Evolutionary conservation across 2,329 filamentous ascomycete species (phyloP).

Genomic region (Alternaria arbusti): DNA sequence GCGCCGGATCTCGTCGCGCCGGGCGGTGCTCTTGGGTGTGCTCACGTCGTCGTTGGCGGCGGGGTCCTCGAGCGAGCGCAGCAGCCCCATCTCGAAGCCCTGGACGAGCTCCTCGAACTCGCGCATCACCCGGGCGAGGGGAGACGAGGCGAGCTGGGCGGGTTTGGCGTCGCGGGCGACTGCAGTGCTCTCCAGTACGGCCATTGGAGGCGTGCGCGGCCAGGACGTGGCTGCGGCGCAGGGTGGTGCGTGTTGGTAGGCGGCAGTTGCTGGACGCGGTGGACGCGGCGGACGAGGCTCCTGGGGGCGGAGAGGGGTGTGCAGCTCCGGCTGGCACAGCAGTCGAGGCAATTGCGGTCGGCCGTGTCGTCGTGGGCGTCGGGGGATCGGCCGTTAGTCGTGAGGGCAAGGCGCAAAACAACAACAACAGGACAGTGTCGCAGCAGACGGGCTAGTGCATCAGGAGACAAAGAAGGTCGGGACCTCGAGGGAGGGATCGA

Average conservation of each 20-base stretch:
- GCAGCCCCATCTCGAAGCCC: conserved; percentile 37
- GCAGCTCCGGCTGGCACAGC: conserved; percentile 14
- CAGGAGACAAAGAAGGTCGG: conserved; percentile 11
- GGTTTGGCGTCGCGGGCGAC: conserved; percentile 26
- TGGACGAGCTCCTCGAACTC: conserved; percentile 42
- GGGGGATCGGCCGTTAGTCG: conserved; percentile 15
- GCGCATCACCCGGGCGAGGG: conserved; percentile 41
- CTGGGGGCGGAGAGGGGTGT: conserved; percentile 5
- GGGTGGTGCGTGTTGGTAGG: conserved; percentile 2
- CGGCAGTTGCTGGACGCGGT: conserved; percentile 3
- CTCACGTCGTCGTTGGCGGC: background rate
- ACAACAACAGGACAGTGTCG: conserved; percentile 6
- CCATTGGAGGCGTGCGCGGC: conserved; percentile 31
- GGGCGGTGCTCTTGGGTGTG: conserved; percentile 1
- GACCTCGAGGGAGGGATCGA: conserved; percentile 13
- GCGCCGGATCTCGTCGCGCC: conserved; percentile 29
- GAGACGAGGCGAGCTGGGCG: conserved; percentile 13
- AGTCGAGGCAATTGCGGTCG: background rate
- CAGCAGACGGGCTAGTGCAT: conserved; percentile 10
- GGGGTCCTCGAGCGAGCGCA: conserved; percentile 33
- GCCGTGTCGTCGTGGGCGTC: background rate
- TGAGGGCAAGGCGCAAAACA: conserved; percentile 8
- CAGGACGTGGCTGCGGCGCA: conserved; percentile 10
- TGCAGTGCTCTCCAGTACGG: conserved; percentile 33
- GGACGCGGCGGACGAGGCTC: background rate